Evolutionary conservation across 2,329 filamentous ascomycete genomes (phyloP).

Genomic region (Botrytis tulipae): DNA sequence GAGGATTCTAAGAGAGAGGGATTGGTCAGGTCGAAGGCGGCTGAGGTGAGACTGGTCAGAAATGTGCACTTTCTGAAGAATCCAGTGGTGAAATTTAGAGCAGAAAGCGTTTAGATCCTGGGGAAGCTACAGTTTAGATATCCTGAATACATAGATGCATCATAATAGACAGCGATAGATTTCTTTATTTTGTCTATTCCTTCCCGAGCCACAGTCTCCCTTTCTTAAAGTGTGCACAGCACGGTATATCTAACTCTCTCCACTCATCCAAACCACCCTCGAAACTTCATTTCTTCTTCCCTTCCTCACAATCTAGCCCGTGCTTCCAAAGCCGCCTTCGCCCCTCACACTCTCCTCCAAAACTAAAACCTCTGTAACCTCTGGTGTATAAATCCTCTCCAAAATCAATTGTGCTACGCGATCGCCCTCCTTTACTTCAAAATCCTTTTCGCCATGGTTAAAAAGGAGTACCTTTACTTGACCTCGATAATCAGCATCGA

Average conservation of each 20-base stretch:
- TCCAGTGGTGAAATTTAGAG: conserved; percentile 64
- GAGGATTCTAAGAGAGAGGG: conserved; percentile 50
- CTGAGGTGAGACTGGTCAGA: conserved; percentile 80
- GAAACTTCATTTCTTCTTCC: not conserved
- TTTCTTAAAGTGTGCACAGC: not conserved
- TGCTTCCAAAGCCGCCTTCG: conserved; percentile 88
- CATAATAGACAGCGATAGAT: not conserved
- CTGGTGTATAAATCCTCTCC: conserved; percentile 91
- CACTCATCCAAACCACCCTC: not conserved
- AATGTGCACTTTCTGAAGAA: conserved; percentile 66
- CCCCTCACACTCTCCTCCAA: conserved; percentile 89
- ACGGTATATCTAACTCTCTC: not conserved
- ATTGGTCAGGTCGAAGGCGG: conserved; percentile 74
- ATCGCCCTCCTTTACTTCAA: conserved; percentile 79
- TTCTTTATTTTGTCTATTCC: not conserved
- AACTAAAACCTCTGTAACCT: conserved; percentile 83
- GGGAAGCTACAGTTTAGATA: not conserved
- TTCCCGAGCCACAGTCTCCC: not conserved
- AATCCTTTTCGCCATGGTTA: conserved; percentile 83
- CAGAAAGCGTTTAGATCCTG: conserved; percentile 45
- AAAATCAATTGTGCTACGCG: conserved; percentile 90
- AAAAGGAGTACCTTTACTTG: conserved; percentile 93
- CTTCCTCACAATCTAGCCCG: conserved; percentile 49
- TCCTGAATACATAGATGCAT: not conserved
- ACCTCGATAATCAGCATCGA: conserved; percentile 95